Base-by-base conservation (phyloP, 225 moss, liverwort and hornwort genomes). In the Straminergon stramineum region DNA sequence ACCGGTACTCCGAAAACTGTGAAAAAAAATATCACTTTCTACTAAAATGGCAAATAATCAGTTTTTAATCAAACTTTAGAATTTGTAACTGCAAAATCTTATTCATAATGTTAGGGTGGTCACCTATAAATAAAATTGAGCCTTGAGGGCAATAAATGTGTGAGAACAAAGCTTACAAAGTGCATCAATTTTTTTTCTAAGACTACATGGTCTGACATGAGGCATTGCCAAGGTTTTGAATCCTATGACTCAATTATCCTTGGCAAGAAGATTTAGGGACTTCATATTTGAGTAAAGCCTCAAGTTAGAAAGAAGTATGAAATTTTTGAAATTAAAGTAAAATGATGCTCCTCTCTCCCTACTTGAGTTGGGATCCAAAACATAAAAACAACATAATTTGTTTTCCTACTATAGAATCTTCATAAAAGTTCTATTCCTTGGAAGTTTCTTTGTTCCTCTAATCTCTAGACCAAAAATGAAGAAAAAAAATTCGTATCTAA, bases 381-480 rank as follows among this genome's bases (percentile, higher is more conserved):
- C 3, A 52, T 32, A 53, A 21, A 76, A 34, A 35, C 34, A 77
- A 55, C 35, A 53, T 35, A 4, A 8, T 15, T 35, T 77, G 35
- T 53, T 34, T 23, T 63, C 8, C 8, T 0, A 35, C 9, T 0
- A 1, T 34, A 15, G 34, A 77, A 15, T 77, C 34, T 77, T 77
- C 2, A 34, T 34, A 34, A 13, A 52, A 32, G 35, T 35, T 3
- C 53, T 22, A 9, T 35, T 22, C 15, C 1, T 22, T 22, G 2
- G 22, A 77, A 53, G 22, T 77, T 22, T 34, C 8, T 77, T 76
- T 53, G 3, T 14, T 53, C 14, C 9, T 1, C 13, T 53, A 5
- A 7, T 34, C 8, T 21, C 2, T 32, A 20, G 14, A 10, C 6
- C 51, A 3, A 43, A 10, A 3, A 39, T 2, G 4, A 32, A 1